Conservation (phyloP, 192 early-diverging fungal genomes). For the Coemansia sp. region DNA sequence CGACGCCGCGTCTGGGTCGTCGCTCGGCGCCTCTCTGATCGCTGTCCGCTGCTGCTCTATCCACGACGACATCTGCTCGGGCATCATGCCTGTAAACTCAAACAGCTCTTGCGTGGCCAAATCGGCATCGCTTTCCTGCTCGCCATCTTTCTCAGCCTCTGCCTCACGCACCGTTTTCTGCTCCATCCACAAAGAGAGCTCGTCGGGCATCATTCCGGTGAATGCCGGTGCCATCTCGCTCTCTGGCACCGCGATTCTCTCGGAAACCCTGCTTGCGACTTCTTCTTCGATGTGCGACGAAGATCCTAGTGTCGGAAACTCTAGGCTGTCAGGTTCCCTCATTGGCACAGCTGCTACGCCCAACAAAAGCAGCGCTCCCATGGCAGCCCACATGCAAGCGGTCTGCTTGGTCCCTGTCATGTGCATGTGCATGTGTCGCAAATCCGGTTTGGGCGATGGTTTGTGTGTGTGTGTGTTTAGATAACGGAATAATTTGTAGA, state of each 20-base stretch:
- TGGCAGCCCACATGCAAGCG: neutral
- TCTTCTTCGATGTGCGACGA: neutral
- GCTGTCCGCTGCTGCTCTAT: conserved; percentile 3
- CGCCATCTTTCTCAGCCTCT: neutral
- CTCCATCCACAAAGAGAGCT: conserved; percentile 29
- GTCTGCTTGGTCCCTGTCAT: neutral
- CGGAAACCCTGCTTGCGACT: neutral
- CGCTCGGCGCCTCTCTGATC: neutral
- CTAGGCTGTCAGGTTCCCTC: neutral
- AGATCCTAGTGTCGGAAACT: neutral
- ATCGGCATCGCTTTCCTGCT: conserved; percentile 3
- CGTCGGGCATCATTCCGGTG: conserved; percentile 39
- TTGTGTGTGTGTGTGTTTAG: neutral
- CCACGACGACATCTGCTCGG: conserved; percentile 2
- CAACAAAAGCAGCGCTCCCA: neutral
- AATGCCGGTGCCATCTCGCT: conserved; percentile 17
- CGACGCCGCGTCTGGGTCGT: conserved; percentile 6
- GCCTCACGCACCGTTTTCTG: conserved; percentile 16
- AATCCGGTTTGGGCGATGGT: neutral
- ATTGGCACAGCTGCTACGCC: neutral
- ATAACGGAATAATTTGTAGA: too few relatives aligned
- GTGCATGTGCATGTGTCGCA: neutral
- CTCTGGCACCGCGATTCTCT: neutral
- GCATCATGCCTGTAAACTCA: conserved; percentile 6
- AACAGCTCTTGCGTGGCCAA: neutral